Base-by-base conservation (phyloP, 345 rosid genomes). In the Alliaria petiolata region DNA sequence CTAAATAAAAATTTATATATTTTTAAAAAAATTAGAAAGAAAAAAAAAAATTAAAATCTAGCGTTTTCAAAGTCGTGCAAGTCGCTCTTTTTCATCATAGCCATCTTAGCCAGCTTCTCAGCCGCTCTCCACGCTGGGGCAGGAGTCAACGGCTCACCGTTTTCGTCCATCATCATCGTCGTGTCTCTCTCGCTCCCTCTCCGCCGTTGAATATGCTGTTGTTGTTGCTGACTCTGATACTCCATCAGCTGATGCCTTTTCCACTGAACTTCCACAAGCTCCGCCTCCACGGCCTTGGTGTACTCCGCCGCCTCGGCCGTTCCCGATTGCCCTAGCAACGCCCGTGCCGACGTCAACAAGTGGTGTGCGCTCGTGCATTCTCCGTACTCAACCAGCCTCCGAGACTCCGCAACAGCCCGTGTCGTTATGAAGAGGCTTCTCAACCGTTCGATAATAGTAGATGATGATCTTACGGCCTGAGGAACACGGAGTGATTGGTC, bases 41-140 rank as follows among this genome's bases (percentile, higher is more conserved):
- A 6, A 31, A 8, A 34, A 10, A 22, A 22, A 22, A 22, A 62
- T 82, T 81, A 90, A 81, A 93, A 93, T 78, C 98, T 87, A 30
- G 97, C 98, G 59, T 88, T 87, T 76, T 90, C 98, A 61, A 93
- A 93, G 81, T 97, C 98, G 83, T 93, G 98, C 85, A 93, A 78
- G 73, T 93, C 96, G 78, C 97, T 81, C 83, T 83, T 88, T 82
- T 86, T 93, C 92, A 83, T 82, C 53, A 87, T 81, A 42, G 97
- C 97, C 53, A 90, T 76, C 76, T 90, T 88, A 60, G 98, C 98
- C 82, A 93, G 60, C 75, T 81, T 87, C 87, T 93, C 97, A 36
- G 97, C 98, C 25, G 97, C 90, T 79, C 96, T 81, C 98, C 97
- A 88, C 57, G 97, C 93, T 61, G 95, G 87, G 0, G 87, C 78